phyloP scores from a whole-genome alignment of 805 yeast species.

The Komagataella mondaviorum region DNA sequence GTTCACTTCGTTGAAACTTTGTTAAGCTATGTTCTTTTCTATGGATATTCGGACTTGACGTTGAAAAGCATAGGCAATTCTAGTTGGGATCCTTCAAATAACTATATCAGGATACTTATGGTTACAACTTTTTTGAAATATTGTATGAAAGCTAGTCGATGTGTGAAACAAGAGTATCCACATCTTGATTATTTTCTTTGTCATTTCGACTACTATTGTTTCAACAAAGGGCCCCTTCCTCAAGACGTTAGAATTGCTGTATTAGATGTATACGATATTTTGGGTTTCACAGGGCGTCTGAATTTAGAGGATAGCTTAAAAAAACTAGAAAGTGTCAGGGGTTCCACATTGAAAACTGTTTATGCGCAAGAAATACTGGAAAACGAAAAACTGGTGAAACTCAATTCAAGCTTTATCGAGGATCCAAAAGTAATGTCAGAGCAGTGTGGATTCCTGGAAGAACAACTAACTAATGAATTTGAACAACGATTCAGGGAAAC shows the following conservation, averaged over 20 bases:
- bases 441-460: not conserved
- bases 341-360: too few relatives aligned
- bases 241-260: not conserved
- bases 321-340: not conserved
- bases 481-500: not conserved
- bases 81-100: constrained; percentile 43
- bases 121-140: constrained; percentile 27
- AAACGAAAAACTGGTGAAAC: not conserved
- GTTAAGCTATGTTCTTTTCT: constrained; percentile 41
- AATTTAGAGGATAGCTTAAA: not conserved
- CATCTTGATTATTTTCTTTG: constrained; percentile 29
- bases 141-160: constrained; percentile 4
- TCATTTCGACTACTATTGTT: constrained; percentile 60
- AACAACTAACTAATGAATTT: not conserved
- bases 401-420: not conserved
- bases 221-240: constrained; percentile 31
- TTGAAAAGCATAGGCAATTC: not conserved
- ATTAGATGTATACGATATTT: not conserved
- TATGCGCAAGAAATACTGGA: not conserved
- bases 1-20: constrained; percentile 35
- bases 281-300: not conserved
- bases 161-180: constrained; percentile 6
- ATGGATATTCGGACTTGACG: constrained; percentile 39
- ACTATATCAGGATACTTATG: constrained; percentile 61
- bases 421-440: not conserved